A percentile compares a stretch with the other conserved stretches of the same genome.
Evolutionary conservation across 257 asterid genomes (phyloP).

Genomic region (Fraxinus excelsior): DNA sequence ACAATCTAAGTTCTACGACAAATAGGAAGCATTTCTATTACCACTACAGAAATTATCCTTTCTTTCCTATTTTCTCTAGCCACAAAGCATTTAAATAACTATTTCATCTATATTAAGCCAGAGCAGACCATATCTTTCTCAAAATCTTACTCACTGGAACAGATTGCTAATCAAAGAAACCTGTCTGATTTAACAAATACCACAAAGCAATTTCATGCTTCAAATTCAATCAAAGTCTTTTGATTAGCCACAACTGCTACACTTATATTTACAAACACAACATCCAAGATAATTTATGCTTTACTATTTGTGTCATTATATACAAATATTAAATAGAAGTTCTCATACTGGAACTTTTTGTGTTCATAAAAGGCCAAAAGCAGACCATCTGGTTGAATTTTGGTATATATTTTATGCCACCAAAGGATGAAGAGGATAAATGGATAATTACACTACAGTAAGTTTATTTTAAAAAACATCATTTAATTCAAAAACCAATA

Average conservation of each 20-base stretch:
- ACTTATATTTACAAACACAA: background rate
- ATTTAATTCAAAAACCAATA: background rate
- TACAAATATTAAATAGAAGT: background rate
- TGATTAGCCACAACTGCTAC: background rate
- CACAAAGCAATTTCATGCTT: background rate
- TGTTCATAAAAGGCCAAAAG: background rate
- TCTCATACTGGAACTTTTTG: background rate
- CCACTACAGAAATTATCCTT: background rate
- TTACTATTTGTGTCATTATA: background rate
- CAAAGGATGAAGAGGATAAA: background rate
- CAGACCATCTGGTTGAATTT: background rate
- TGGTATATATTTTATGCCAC: background rate
- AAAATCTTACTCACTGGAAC: background rate
- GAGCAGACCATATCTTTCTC: background rate
- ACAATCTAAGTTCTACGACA: conserved; percentile 1
- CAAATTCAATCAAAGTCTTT: background rate
- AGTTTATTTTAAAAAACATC: background rate
- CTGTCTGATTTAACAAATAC: background rate
- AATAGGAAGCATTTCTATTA: background rate
- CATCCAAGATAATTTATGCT: background rate
- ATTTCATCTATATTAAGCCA: background rate
- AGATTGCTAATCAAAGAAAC: background rate
- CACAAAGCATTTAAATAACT: background rate
- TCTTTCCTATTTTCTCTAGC: background rate
- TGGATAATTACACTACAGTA: background rate